A percentile compares a stretch with the other conserved stretches of the same genome.
Evolutionary conservation across 2,329 filamentous ascomycete species (phyloP).

Genomic region (Penicillium sp.): DNA sequence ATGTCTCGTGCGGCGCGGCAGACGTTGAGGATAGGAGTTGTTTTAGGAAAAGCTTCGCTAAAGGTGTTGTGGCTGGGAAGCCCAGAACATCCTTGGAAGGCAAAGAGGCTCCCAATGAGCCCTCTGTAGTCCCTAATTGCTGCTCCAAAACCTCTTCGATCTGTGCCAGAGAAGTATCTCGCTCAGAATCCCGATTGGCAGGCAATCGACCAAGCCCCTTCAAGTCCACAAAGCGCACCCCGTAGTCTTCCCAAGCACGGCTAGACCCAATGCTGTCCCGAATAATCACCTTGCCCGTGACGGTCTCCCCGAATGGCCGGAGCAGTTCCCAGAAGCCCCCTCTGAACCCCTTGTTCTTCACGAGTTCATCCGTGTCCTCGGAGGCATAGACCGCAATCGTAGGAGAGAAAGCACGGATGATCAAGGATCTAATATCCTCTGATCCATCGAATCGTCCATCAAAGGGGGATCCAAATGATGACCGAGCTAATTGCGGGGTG

Average conservation of each 20-base stretch:
- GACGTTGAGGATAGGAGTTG: constrained; percentile 78
- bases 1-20: constrained; percentile 84
- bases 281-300: constrained; percentile 85
- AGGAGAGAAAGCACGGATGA: constrained; percentile 84
- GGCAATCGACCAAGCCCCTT: constrained; percentile 44
- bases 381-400: constrained; percentile 88
- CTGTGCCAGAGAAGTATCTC: constrained; percentile 50
- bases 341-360: constrained; percentile 79
- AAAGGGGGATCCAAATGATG: constrained; percentile 49
- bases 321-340: constrained; percentile 82
- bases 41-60: constrained; percentile 83
- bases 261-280: constrained; percentile 87
- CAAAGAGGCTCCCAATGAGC: constrained; percentile 38
- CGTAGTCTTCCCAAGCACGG: constrained; percentile 83
- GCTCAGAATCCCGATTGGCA: constrained; percentile 41
- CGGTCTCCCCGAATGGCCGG: constrained; percentile 84
- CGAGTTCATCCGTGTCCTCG: constrained; percentile 76
- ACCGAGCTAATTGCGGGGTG: constrained; percentile 50
- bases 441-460: constrained; percentile 56
- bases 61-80: constrained; percentile 63
- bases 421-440: constrained; percentile 63
- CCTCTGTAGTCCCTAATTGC: constrained; percentile 75
- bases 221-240: constrained; percentile 78
- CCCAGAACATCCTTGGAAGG: constrained; percentile 33
- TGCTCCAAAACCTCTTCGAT: constrained; percentile 80